A percentile compares a stretch with the other conserved stretches of the same genome.
Evolutionary conservation across 495 filamentous ascomycete species (phyloP).

Genomic region (Penicillium bialowiezense): DNA sequence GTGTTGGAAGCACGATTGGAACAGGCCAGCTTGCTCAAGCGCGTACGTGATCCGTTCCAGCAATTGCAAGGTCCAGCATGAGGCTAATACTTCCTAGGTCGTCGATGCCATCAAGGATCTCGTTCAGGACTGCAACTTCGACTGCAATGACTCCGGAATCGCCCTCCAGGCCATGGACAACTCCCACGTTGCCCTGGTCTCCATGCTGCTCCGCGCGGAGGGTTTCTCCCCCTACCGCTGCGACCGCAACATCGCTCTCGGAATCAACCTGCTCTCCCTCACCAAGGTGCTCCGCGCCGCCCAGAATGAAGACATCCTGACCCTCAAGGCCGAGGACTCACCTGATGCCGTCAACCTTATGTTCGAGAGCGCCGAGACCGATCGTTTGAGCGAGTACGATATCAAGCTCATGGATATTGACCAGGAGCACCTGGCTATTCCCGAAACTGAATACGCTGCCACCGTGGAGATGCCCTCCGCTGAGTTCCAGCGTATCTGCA

Average conservation of each 20-base stretch:
- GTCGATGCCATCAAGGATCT: slow-evolving; percentile 99
- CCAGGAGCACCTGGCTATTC: slow-evolving; percentile 98
- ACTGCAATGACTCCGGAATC: slow-evolving; percentile 99
- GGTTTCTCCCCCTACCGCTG: slow-evolving; percentile 96
- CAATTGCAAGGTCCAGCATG: neutral
- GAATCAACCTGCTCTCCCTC: slow-evolving; percentile 92
- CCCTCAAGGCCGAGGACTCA: slow-evolving; percentile 94
- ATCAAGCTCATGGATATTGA: slow-evolving; percentile 99
- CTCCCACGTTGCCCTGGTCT: slow-evolving; percentile 97
- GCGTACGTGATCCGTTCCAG: slow-evolving; percentile 54
- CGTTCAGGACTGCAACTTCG: slow-evolving; percentile 99
- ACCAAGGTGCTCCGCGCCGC: slow-evolving; percentile 96
- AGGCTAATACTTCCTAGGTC: slow-evolving; percentile 54
- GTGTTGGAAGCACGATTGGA: slow-evolving; percentile 98
- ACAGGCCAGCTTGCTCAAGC: slow-evolving; percentile 92
- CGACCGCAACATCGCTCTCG: slow-evolving; percentile 97
- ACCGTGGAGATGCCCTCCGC: slow-evolving; percentile 82
- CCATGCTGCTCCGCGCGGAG: slow-evolving; percentile 96
- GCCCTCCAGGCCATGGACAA: slow-evolving; percentile 99
- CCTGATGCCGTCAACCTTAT: slow-evolving; percentile 93
- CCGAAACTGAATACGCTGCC: slow-evolving; percentile 95
- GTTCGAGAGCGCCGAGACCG: slow-evolving; percentile 88
- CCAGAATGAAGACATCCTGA: slow-evolving; percentile 92
- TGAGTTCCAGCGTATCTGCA: slow-evolving; percentile 94
- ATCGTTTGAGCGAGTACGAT: slow-evolving; percentile 95